These are phyloP conservation scores for Rhynchospora pubera DNA, from an alignment of 176 grass and related monocot species.

Conservation along the genomic window DNA sequence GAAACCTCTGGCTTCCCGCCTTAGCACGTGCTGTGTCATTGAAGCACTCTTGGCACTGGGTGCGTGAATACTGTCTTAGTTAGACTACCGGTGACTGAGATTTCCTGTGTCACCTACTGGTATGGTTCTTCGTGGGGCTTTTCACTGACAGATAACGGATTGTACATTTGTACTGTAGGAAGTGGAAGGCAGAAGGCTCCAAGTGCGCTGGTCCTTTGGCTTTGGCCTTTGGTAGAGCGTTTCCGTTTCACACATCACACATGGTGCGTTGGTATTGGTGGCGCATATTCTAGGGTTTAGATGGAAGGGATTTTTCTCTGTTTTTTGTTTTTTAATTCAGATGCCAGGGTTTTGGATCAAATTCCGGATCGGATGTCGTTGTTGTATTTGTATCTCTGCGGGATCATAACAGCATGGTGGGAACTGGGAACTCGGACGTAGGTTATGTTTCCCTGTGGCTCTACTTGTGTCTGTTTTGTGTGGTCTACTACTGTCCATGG, in stretches of 20 bases:
- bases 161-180: neutral
- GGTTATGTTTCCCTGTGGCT: neutral
- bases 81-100: neutral
- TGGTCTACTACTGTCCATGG: neutral
- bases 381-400: neutral
- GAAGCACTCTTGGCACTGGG: neutral
- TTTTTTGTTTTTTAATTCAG: neutral
- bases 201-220: neutral
- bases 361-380: neutral
- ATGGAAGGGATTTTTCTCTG: neutral
- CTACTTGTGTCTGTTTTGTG: neutral
- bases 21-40: slow-evolving; percentile 16
- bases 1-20: slow-evolving; percentile 3
- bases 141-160: neutral
- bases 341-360: neutral
- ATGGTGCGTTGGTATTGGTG: neutral
- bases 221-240: no score
- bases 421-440: neutral
- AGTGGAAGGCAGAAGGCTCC: neutral
- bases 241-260: neutral
- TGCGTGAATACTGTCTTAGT: neutral
- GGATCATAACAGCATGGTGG: neutral
- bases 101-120: neutral
- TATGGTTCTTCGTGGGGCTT: neutral
- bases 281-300: neutral